Conservation (phyloP, 2,329 filamentous ascomycete species). For the Allantophomopsis cytisporea region DNA sequence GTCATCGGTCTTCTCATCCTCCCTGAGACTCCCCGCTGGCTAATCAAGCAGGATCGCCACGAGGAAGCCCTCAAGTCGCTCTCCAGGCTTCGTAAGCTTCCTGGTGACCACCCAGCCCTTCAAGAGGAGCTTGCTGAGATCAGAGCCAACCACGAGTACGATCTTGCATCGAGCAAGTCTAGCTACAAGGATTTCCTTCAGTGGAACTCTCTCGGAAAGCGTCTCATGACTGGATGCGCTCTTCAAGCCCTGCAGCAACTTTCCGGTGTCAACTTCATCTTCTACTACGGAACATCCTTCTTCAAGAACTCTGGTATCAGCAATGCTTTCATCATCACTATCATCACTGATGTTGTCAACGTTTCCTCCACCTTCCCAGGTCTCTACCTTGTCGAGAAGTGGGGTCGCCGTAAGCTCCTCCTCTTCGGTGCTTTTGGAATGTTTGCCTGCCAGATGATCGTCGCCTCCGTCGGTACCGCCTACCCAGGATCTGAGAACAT, state of each 20-base stretch:
- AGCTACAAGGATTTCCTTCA: conserved; percentile 51
- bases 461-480: conserved; percentile 44
- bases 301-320: conserved; percentile 50
- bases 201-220: conserved; percentile 51
- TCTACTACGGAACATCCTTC: conserved; percentile 73
- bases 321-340: conserved; percentile 42
- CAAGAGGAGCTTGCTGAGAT: conserved; percentile 70
- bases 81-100: conserved; percentile 58
- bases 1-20: conserved; percentile 57
- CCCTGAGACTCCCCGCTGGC: conserved; percentile 75
- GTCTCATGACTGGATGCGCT: conserved; percentile 58
- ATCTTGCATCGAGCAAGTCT: conserved; percentile 49
- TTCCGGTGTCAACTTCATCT: conserved; percentile 76
- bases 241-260: conserved; percentile 73
- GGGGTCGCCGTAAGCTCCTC: conserved; percentile 69
- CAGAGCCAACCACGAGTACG: conserved; percentile 76
- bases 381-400: conserved; percentile 54
- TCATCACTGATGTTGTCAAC: conserved; percentile 31
- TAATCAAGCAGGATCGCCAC: conserved; percentile 60
- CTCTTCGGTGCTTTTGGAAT: conserved; percentile 69
- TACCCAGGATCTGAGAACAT: conserved; percentile 25
- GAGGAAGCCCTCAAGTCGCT: conserved; percentile 49
- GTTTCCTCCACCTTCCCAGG: background rate
- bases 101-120: conserved; percentile 57
- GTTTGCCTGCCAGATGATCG: conserved; percentile 76